phyloP scores from a whole-genome alignment of 129 eudicot genomes.

The Pittosporum tobira region DNA sequence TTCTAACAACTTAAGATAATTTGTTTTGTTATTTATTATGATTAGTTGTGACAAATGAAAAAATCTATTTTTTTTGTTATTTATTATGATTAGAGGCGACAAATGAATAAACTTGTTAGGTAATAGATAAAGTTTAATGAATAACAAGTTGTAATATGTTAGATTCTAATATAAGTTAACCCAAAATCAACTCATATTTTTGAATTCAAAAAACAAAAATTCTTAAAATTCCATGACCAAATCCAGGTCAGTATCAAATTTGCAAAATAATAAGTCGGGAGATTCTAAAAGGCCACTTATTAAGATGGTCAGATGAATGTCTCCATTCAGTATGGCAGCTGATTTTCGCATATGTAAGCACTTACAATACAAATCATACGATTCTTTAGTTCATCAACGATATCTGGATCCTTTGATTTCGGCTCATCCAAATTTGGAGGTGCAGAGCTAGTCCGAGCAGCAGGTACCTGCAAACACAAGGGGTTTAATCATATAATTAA shows the following conservation, averaged over 20 bases:
- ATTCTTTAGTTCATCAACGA: constrained; percentile 38
- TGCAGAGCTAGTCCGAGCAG: constrained; percentile 84
- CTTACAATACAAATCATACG: constrained; percentile 72
- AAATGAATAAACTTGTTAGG: too few species aligned
- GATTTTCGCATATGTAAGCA: constrained; percentile 1
- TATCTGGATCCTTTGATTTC: constrained; percentile 64
- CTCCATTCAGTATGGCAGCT: constrained; percentile 2
- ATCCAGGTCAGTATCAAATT: constrained; percentile 6
- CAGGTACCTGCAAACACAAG: constrained; percentile 55
- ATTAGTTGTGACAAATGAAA: too few species aligned
- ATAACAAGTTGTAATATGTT: too few species aligned
- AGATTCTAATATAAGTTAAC: too few species aligned
- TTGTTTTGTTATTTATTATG: too few species aligned
- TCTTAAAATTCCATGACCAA: too few species aligned
- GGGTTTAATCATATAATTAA: not conserved
- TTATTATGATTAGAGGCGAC: too few species aligned
- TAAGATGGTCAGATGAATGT: not conserved
- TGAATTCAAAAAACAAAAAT: too few species aligned
- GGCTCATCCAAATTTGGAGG: constrained; percentile 84
- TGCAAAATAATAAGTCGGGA: not conserved
- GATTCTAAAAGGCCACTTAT: not conserved
- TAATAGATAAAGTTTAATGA: too few species aligned
- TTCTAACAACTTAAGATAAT: too few species aligned
- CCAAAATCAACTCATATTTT: too few species aligned
- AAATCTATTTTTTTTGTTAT: too few species aligned